Percentiles rank a stretch among this genome's conserved stretches.
phyloP scores from a whole-genome alignment of 1,284 basidiomycete genomes.

The Puccinia coronata region DNA sequence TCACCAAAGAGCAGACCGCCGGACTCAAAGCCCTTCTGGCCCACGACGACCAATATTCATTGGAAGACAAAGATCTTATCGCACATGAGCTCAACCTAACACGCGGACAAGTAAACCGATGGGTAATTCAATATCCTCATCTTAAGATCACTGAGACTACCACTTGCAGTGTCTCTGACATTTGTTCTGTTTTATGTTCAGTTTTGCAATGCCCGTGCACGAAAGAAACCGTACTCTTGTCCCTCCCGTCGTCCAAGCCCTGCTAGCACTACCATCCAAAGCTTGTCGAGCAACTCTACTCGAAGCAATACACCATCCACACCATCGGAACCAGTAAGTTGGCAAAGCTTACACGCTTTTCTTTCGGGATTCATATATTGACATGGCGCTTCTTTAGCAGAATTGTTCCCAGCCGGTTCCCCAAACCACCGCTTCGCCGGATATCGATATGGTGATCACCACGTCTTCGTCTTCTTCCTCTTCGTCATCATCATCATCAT shows the following conservation, averaged over 20 bases:
- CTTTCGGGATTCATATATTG: neutral
- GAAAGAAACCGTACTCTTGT: slow-evolving; percentile 29
- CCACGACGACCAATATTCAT: slow-evolving; percentile 24
- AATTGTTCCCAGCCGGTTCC: neutral
- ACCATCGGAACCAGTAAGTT: neutral
- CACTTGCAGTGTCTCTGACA: slow-evolving; percentile 1
- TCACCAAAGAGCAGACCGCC: slow-evolving; percentile 33
- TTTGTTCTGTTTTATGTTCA: neutral
- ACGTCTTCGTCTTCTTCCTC: neutral
- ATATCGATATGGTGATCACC: neutral
- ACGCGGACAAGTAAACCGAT: slow-evolving; percentile 39
- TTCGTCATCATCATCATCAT: too few species aligned
- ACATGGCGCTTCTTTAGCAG: neutral
- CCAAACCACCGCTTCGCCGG: neutral
- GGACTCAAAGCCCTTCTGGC: slow-evolving; percentile 12
- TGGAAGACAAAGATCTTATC: slow-evolving; percentile 36
- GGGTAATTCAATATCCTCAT: slow-evolving; percentile 12
- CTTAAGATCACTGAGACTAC: neutral
- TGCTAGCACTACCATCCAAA: too few species aligned
- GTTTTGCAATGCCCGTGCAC: slow-evolving; percentile 47
- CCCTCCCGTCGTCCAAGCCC: neutral
- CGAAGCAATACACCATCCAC: neutral
- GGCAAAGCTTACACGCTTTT: neutral
- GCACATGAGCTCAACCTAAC: slow-evolving; percentile 22
- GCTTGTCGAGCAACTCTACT: neutral